Base-by-base conservation (phyloP, 345 rosid species). In the Lagerstroemia speciosa region DNA sequence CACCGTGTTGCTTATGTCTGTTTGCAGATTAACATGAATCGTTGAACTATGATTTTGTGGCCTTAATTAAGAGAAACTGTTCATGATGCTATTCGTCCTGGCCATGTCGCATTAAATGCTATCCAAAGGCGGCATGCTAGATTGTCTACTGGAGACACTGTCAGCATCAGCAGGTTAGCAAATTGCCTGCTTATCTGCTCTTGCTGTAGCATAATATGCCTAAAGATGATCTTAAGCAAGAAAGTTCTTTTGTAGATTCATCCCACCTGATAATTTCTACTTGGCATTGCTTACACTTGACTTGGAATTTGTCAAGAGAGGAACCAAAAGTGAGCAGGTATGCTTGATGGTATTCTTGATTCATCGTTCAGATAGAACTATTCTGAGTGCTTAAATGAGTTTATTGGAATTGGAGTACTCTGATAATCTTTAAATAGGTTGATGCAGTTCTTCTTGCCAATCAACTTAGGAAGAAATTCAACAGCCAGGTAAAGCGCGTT, bases 291-390 rank as follows among this genome's bases (percentile, higher is more conserved):
- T 95, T 53, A 83, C 89, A 34, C 82, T 87, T 14, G 99, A 95
- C 74, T 71, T 95, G 76, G 98, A 95, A 72, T 95, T 95, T 75
- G 96, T 92, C 22, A 95, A 95, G 77, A 92, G 83, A 76, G 98
- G 97, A 41, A 84, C 91, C 43, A 92, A 83, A 81, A 92, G 40
- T 77, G 99, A 95, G 79, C 92, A 88, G 86, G 99, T 85, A 67
- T 71, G 69, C 22, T 17, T 6, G 33, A 11, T 64, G 8, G 10
- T 66, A 8, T 4, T 76, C 62, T 30, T 66, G 70, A 69, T 75
- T 37, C 72, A 57, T 10, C 30, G 62, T 50, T 70, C 11, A 7
- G 34, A 46, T 69, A 58, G 63, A 58, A 58, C 32, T 57, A 57
- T 58, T 58, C 12, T 58, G 34, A 58, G 63, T 60, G 53, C 60